Evolutionary conservation across 192 early-diverging fungal genomes (phyloP), one percentile per base, ranked within the genome.

Genomic region (Rhizophagus prolifer): DNA sequence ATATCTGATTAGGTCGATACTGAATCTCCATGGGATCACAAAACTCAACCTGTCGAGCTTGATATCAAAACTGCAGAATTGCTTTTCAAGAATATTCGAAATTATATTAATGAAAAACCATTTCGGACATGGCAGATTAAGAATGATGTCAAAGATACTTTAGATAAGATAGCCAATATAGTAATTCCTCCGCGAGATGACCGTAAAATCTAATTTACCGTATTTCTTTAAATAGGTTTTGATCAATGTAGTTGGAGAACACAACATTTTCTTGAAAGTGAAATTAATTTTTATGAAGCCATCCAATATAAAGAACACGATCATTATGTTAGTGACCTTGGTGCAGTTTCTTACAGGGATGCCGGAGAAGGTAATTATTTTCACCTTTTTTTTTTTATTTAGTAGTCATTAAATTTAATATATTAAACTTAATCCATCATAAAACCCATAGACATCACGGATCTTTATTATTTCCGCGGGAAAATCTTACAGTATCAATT

Each of bases 401-500:
- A 31, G 4, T 67, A 13, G 10, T 38, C 6, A 41, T 41, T 21
- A 21, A n/a, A 3, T 67, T 67, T 67, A 30, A 30, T 13, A 66
- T 38, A 9, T 9, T 19, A 13, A 38, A 30, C 26, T 38, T 70
- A 12, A 13, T 47, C 25, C 12, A 46, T 25, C 1, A 28, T 26
- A 46, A n/a, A 70, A 12, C 8, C 25, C 4, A 26, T 26, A 44
- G 68, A n/a, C 25, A 28, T 70, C 14, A n/a, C 68, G 23, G 68
- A 76, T n/a, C 34, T 92, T 7, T 90, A 86, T 71, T 86, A 82
- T 59, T 83, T 92, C 21, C 81, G 86, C 74, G 91, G 88, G 8
- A 86, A 86, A 58, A 85, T 88, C 8, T 78, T 83, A 19, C 78
- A 82, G 13, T 64, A 86, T 1, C 84, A 87, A 38, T 82, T 83